Conservation (phyloP, 2,329 filamentous ascomycete genomes). For the Diaporthe vexans region DNA sequence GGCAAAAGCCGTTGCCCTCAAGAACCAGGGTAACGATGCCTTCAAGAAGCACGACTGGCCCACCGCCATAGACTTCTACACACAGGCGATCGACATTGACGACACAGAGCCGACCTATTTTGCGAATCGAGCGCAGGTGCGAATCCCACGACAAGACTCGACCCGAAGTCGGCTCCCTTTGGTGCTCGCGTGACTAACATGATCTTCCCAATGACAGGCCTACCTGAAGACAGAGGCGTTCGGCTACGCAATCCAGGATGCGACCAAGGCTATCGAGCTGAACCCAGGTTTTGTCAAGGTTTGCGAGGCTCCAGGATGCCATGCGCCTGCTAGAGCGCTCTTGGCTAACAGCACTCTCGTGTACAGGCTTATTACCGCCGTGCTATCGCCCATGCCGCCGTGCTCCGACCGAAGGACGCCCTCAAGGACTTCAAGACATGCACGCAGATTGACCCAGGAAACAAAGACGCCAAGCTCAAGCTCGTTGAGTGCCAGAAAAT, state of each 20-base stretch:
- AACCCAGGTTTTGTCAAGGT: conserved; percentile 93
- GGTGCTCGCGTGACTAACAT: conserved; percentile 63
- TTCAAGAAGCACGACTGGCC: conserved; percentile 91
- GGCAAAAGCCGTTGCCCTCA: conserved; percentile 84
- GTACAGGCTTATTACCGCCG: conserved; percentile 91
- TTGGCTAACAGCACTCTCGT: conserved; percentile 36
- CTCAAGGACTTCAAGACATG: conserved; percentile 94
- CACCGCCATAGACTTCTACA: conserved; percentile 85
- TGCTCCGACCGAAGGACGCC: conserved; percentile 88
- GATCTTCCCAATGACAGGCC: conserved; percentile 66
- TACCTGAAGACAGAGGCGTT: conserved; percentile 97
- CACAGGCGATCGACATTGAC: conserved; percentile 87
- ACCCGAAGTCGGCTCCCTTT: conserved; percentile 31
- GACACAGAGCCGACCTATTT: conserved; percentile 89
- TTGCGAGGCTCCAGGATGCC: conserved; percentile 44
- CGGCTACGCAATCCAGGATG: conserved; percentile 92
- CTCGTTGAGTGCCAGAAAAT: conserved; percentile 94
- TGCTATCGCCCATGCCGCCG: conserved; percentile 91
- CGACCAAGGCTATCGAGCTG: conserved; percentile 90
- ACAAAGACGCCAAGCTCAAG: conserved; percentile 93
- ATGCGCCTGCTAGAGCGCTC: neutral
- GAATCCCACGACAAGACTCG: conserved; percentile 49
- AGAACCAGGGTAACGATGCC: conserved; percentile 94
- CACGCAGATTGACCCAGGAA: conserved; percentile 86
- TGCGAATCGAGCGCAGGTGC: conserved; percentile 94